Evolutionary conservation across 2,329 filamentous ascomycete species (phyloP).

Genomic region (Fusarium penzigii): DNA sequence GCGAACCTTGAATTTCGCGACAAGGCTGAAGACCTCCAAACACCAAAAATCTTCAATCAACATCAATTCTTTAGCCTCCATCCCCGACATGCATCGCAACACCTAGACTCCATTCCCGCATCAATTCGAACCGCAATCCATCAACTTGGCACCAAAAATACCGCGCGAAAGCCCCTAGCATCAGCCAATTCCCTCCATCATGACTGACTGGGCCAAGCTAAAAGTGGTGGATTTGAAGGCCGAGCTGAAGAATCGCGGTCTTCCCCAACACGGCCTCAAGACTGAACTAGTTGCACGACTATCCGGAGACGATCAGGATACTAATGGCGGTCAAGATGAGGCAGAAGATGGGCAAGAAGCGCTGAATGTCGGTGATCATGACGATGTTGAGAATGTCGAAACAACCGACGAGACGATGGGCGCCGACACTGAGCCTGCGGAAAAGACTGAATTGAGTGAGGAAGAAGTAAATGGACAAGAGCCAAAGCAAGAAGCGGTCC

Average conservation of each 20-base stretch:
- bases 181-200: constrained; percentile 31
- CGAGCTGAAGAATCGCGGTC: constrained; percentile 72
- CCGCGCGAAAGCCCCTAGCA: constrained; percentile 2
- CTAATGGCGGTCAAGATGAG: constrained; percentile 10
- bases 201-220: constrained; percentile 57
- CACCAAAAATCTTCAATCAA: constrained; percentile 4
- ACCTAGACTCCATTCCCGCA: background rate
- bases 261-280: constrained; percentile 70
- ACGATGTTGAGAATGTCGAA: constrained; percentile 9
- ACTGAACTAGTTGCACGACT: constrained; percentile 70
- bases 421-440: background rate
- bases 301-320: constrained; percentile 20
- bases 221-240: constrained; percentile 76
- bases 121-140: background rate
- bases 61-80: constrained; percentile 4
- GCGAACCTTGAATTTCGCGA: constrained; percentile 23
- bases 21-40: constrained; percentile 21
- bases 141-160: background rate
- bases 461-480: constrained; percentile 7
- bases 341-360: constrained; percentile 9
- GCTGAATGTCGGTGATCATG: constrained; percentile 12
- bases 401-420: background rate
- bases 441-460: constrained; percentile 3
- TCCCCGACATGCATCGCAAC: background rate
- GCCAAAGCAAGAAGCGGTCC: constrained; percentile 1